phyloP scores from a whole-genome alignment of 2,329 filamentous ascomycete genomes.

The Penicillium sp. region DNA sequence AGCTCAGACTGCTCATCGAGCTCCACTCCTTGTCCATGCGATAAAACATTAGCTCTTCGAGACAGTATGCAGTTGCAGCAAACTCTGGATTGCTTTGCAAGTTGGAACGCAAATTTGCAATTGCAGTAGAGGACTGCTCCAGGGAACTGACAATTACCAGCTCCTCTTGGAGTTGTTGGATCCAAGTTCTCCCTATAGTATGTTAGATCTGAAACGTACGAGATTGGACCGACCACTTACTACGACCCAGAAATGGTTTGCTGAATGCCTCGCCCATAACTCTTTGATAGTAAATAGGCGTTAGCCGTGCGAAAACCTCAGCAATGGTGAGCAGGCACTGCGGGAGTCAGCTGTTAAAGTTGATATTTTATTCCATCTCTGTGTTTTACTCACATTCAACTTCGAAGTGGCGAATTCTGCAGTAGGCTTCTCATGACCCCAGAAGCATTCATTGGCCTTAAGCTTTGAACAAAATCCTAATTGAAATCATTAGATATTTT shows the following conservation, averaged over 20 bases:
- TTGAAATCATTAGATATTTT: neutral
- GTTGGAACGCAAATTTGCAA: neutral
- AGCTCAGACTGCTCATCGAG: constrained; percentile 1
- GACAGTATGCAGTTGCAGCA: neutral
- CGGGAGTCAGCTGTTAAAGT: neutral
- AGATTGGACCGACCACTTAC: neutral
- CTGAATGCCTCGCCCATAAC: neutral
- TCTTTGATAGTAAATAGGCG: constrained; percentile 3
- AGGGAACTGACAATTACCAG: constrained; percentile 2
- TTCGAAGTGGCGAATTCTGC: neutral
- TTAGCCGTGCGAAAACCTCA: constrained; percentile 4
- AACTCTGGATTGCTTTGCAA: neutral
- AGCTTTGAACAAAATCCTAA: constrained; percentile 3
- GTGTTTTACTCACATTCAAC: neutral
- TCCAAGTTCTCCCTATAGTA: constrained; percentile 5
- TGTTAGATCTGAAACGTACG: neutral
- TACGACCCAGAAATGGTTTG: neutral
- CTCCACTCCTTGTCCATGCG: constrained; percentile 6
- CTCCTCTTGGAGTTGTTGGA: constrained; percentile 5
- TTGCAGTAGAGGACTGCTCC: constrained; percentile 7
- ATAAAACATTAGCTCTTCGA: constrained; percentile 6
- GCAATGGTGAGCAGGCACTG: constrained; percentile 2
- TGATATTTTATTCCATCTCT: neutral
- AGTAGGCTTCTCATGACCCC: constrained; percentile 1
- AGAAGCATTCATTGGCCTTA: constrained; percentile 1